phyloP scores from a whole-genome alignment of 768 basidiomycete genomes.

The Chalciporus sphaerocephalus region DNA sequence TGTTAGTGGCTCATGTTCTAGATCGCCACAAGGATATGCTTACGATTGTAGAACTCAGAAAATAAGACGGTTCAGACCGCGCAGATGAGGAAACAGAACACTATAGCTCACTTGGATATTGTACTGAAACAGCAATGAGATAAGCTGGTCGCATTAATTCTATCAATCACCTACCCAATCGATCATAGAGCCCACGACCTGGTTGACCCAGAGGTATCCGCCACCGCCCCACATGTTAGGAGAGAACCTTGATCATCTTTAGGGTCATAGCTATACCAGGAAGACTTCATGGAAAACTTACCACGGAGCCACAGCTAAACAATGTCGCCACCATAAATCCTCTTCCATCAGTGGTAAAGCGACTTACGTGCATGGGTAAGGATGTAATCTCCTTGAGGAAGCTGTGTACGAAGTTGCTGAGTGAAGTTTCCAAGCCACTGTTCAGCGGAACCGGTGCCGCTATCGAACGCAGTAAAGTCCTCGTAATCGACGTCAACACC shows the following conservation, averaged over 20 bases:
- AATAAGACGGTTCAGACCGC: too few relatives aligned
- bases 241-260: conserved; percentile 1
- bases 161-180: too few relatives aligned
- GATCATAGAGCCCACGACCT: conserved; percentile 2
- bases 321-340: too few relatives aligned
- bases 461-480: conserved; percentile 29
- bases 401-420: conserved; percentile 23
- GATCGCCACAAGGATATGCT: too few relatives aligned
- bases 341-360: background rate
- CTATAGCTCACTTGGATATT: too few relatives aligned
- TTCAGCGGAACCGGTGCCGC: conserved; percentile 35
- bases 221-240: background rate
- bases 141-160: too few relatives aligned
- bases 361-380: conserved; percentile 31
- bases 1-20: too few relatives aligned
- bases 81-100: too few relatives aligned
- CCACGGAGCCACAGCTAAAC: background rate
- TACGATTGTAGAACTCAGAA: too few relatives aligned
- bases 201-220: background rate
- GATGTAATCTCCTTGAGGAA: conserved; percentile 27
- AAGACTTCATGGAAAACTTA: background rate
- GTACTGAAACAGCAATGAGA: too few relatives aligned
- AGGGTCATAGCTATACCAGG: too few relatives aligned
- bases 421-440: conserved; percentile 31
- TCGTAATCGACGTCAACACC: conserved; percentile 53